Evolutionary conservation across 148 eudicot species (phyloP), one percentile per base, ranked within the genome.

Genomic region (Rhododendron simsii): DNA sequence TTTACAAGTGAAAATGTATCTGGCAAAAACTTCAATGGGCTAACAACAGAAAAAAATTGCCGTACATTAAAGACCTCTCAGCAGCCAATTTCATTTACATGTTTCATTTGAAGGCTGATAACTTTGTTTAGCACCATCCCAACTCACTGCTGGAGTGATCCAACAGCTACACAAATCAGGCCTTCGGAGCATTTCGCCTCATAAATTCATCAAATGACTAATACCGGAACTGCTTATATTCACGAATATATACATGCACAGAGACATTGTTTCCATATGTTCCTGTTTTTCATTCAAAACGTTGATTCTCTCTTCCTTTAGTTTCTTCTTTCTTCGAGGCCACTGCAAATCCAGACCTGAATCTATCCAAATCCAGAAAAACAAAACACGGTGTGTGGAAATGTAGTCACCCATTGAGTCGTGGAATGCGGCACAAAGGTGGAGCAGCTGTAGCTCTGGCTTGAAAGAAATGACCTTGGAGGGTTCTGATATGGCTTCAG

Each of bases 401-500:
- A 88, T 53, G 18, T 65, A 28, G 85, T 90, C 89, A 50, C 95
- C 92, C 90, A 93, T 91, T 12, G 94, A 92, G 55, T 92, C 94
- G 2, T 92, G 92, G 87, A 93, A 93, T 83, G 95, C 94, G 47
- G 95, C 95, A 83, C 95, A 88, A 21, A 93, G 95, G 91, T 93
- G 94, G 69, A 93, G 90, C 44, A 93, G 92, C 81, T 92, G 95
- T 89, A 92, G 85, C 84, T 93, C 95, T 2, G 93, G 94, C 87
- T 91, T 93, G 89, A 93, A 93, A 86, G 91, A 87, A 86, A 93
- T 92, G 86, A 93, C 94, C 71, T 74, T 91, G 69, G 95, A 89
- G 39, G 92, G 93, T 87, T 92, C 95, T 50, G 84, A 84, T n/a
- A 93, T 92, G 73, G 95, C 95, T 86, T 93, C 94, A 9, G 89